Base-by-base conservation (phyloP, 768 basidiomycete genomes). In the Amyloporia xantha region DNA sequence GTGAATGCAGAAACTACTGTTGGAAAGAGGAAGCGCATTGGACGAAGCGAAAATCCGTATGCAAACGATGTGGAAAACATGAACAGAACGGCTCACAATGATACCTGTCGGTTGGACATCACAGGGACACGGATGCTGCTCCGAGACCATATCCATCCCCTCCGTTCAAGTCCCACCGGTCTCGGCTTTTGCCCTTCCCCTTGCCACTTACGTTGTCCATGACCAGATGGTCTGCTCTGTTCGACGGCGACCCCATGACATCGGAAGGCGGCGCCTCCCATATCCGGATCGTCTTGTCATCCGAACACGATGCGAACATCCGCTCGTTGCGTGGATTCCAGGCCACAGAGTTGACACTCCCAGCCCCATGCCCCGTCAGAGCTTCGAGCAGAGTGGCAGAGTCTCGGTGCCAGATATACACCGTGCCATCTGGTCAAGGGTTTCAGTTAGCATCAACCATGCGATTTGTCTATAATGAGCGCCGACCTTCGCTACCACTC, bases 291-390 rank as follows among this genome's bases (percentile, higher is more conserved):
- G 86, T 90, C 47, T 73, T 70, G 68, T 99, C 95, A 64, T 99
- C 95, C 38, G 91, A 91, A 65, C 92, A 96, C 37, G 90, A 92
- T 26, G 96, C 96, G 69, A 98, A 97, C 84, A 97, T 87, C 49
- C 84, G 81, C 56, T 82, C 78, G 61, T 91, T 86, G 43, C 74
- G 74, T 17, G 91, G 92, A 66, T 96, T 94, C 96, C 96, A 99
- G 28, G 93, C 86, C 13, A 98, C 94, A 12, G 88, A 84, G 64
- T 97, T 99, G 53, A 99, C 94, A 53, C 86, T 88, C 35, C 92
- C 93, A 49, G 71, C 71, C n/a, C 81, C 83, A 59, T 98, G 95
- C 0, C 96, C 96, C 2, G 78, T 65, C 2, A 99, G 76, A n/a
- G 83, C 76, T 64, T 96, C 91, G n/a, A 98, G 73, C 38, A 94